Evolutionary conservation across 257 asterid species (phyloP).

Genomic region (Voacanga thouarsii): DNA sequence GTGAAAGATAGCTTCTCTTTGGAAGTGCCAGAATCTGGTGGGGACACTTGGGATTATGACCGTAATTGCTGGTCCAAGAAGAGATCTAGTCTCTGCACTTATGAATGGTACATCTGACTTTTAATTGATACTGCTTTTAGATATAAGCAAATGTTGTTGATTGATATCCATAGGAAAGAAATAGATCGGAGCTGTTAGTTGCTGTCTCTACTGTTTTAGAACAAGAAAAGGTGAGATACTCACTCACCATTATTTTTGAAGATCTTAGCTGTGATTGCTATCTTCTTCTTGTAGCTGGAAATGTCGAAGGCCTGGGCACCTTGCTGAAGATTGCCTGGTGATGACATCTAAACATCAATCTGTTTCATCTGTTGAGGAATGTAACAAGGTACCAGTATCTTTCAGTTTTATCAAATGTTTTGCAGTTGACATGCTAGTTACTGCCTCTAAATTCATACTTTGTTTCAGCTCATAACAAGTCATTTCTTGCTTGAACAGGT

Average conservation of each 20-base stretch:
- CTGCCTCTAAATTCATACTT: neutral
- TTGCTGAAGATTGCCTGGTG: constrained; percentile 83
- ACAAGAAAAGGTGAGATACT: neutral
- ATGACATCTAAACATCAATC: constrained; percentile 33
- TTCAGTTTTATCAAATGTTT: neutral
- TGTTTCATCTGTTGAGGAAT: constrained; percentile 29
- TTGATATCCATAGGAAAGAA: neutral
- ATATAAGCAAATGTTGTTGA: neutral
- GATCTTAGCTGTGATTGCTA: constrained; percentile 3
- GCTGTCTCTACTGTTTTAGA: neutral
- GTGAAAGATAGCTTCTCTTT: constrained; percentile 37
- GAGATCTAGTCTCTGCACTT: constrained; percentile 65
- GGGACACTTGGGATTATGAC: constrained; percentile 58
- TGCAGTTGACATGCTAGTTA: constrained; percentile 6
- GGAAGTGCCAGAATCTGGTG: constrained; percentile 67
- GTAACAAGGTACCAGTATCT: constrained; percentile 29
- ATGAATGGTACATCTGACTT: constrained; percentile 52
- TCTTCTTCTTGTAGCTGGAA: constrained; percentile 65
- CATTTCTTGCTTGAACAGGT: constrained; percentile 38
- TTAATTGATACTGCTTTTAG: constrained; percentile 1
- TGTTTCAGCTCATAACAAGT: neutral
- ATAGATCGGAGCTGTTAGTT: neutral
- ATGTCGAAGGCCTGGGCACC: constrained; percentile 86
- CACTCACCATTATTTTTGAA: neutral
- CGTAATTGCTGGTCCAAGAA: constrained; percentile 65